A percentile compares a stretch with the other conserved stretches of the same genome.
Evolutionary conservation across 805 yeast species (phyloP).

Genomic region (Candida maltosa): DNA sequence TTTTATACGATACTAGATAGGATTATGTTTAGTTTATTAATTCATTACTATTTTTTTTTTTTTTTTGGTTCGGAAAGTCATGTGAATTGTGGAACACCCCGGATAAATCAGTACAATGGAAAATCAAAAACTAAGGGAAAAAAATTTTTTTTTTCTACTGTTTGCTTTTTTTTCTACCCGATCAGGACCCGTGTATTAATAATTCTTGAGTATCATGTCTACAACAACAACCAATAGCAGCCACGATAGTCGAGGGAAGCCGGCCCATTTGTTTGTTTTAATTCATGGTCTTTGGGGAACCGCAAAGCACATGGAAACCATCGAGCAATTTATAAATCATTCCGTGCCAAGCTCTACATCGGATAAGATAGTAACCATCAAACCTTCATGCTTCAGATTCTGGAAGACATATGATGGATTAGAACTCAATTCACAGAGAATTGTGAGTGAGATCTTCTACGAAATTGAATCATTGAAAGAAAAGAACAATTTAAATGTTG

Average conservation of each 20-base stretch:
- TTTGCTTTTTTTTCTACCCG: no score
- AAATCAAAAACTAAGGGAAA: no score
- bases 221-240: background rate
- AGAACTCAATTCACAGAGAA: conserved; percentile 30
- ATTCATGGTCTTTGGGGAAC: conserved; percentile 45
- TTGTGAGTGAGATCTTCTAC: conserved; percentile 34
- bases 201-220: background rate
- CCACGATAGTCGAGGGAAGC: conserved; percentile 1
- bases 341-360: conserved; percentile 17
- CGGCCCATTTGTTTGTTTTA: conserved; percentile 36
- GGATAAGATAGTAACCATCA: conserved; percentile 30
- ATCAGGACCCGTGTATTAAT: no score
- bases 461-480: conserved; percentile 37
- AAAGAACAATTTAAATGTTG: conserved; percentile 36
- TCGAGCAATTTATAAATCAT: conserved; percentile 28
- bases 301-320: conserved; percentile 37
- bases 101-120: no score
- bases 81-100: no score
- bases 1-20: conserved; percentile 7
- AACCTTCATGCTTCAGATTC: conserved; percentile 39
- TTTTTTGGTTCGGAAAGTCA: no score
- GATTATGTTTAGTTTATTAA: no score
- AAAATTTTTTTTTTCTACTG: no score
- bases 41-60: background rate
- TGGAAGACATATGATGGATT: conserved; percentile 46